Evolutionary conservation across 495 filamentous ascomycete species (phyloP).

Genomic region (Podospora pseudocomata): DNA sequence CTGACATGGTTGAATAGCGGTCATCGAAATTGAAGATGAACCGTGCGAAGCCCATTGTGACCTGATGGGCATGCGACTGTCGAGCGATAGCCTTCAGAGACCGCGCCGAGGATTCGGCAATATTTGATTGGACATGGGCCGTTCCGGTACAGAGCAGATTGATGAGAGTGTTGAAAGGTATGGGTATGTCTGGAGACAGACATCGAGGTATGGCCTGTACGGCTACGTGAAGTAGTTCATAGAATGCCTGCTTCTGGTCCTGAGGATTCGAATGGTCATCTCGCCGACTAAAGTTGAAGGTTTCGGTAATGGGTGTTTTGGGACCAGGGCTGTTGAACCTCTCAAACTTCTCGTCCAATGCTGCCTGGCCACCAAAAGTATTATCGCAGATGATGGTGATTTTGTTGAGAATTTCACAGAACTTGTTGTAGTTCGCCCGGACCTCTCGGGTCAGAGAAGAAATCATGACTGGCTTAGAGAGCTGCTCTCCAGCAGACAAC

Average conservation of each 20-base stretch:
- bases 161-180: constrained; percentile 89
- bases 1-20: constrained; percentile 94
- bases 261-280: constrained; percentile 71
- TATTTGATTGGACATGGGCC: constrained; percentile 88
- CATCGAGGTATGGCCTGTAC: constrained; percentile 93
- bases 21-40: constrained; percentile 99
- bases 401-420: constrained; percentile 92
- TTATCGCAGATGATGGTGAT: constrained; percentile 95
- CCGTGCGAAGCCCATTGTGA: constrained; percentile 91
- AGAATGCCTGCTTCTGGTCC: constrained; percentile 92
- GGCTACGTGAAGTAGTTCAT: constrained; percentile 91
- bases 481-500: constrained; percentile 47
- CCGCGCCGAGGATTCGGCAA: constrained; percentile 85
- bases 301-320: constrained; percentile 90
- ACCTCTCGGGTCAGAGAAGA: constrained; percentile 69
- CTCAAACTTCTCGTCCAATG: constrained; percentile 90
- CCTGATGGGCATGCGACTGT: constrained; percentile 89
- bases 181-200: constrained; percentile 73
- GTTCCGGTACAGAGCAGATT: constrained; percentile 96
- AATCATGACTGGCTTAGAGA: constrained; percentile 71
- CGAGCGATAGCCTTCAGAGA: constrained; percentile 93
- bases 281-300: constrained; percentile 79
- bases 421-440: constrained; percentile 78
- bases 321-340: constrained; percentile 81
- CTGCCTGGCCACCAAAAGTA: constrained; percentile 92